These are phyloP conservation scores for Cyclostephanos tholiformis DNA, from an alignment of 108 stramenopile species.

Conservation along the genomic window DNA sequence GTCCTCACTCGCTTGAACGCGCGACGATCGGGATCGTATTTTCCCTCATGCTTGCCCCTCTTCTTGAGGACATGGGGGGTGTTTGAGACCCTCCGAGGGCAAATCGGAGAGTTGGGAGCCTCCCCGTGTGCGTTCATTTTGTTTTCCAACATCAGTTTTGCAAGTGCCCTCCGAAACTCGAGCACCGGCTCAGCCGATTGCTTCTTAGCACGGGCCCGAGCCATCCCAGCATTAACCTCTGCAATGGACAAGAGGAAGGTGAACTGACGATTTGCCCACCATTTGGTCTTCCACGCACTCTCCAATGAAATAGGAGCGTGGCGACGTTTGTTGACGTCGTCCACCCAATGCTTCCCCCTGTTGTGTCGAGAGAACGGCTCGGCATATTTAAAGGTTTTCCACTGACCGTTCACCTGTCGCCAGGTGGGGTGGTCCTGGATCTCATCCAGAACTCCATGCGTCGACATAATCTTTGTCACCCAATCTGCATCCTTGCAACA, in stretches of 20 bases:
- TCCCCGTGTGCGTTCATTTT: no score
- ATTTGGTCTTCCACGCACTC: constrained; percentile 15
- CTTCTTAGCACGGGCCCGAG: neutral
- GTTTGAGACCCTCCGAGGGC: no score
- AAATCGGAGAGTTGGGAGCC: no score
- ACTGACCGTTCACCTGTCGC: neutral
- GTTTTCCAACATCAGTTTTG: no score
- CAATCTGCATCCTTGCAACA: constrained; percentile 16
- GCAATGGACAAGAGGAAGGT: constrained; percentile 11
- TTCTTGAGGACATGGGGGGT: no score
- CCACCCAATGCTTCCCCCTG: constrained; percentile 5
- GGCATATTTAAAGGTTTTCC: constrained; percentile 10
- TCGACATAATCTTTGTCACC: constrained; percentile 18
- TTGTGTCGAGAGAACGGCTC: constrained; percentile 16
- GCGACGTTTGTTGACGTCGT: constrained; percentile 15
- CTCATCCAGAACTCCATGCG: constrained; percentile 7
- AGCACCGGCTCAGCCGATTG: no score
- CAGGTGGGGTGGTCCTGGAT: neutral
- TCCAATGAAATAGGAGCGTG: constrained; percentile 27
- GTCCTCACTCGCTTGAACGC: no score
- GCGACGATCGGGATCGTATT: no score
- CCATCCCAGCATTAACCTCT: neutral
- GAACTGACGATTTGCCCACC: constrained; percentile 15
- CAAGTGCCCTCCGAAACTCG: no score
- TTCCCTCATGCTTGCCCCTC: no score